Base-by-base conservation (phyloP, 148 eudicot species). In the Selenicereus undatus region DNA sequence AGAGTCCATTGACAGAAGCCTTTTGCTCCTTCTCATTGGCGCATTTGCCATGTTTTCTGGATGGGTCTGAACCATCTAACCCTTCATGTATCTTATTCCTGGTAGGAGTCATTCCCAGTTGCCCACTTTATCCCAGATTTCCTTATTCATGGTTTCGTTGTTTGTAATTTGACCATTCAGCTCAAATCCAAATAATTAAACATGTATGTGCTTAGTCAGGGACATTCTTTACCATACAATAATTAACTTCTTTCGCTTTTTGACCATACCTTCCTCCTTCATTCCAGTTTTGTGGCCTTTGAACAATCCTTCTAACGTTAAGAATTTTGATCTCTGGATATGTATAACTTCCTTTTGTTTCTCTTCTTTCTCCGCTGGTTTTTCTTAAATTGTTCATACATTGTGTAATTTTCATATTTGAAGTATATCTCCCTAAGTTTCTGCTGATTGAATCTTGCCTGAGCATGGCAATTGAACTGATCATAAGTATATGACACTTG, bases 401-500 rank as follows among this genome's bases (percentile, higher is more conserved):
- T 69, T 78, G 11, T 69, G 29, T 11, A 32, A n/a, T 62, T 8
- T 8, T 65, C 20, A 17, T 75, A 45, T 81, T 54, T 78, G 24
- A 78, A 45, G 36, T 71, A 71, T 65, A 4, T 22, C 21, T 32
- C 71, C 65, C 64, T 35, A 13, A 78, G 26, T 39, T n/a, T 62
- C 78, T 78, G 75, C 39, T 50, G 35, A 39, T 42, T 29, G 50
- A 48, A 43, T 42, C 73, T 70, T 22, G 27, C 70, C 62, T 71
- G 52, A 69, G 45, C 71, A 48, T 65, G 10, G n/a, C 18, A 8
- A 48, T 8, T 26, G 30, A 48, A 48, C 52, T 83, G 70, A 69
- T 77, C 79, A 10, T 82, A 26, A 54, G 65, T 78, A 36, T 76
- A 71, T 73, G 82, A 75, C 71, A 66, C 80, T 54, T 89, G 75